Evolutionary conservation across 1,284 basidiomycete species (phyloP), one percentile per base, ranked within the genome.

Genomic region (Ceratobasidium sp.): DNA sequence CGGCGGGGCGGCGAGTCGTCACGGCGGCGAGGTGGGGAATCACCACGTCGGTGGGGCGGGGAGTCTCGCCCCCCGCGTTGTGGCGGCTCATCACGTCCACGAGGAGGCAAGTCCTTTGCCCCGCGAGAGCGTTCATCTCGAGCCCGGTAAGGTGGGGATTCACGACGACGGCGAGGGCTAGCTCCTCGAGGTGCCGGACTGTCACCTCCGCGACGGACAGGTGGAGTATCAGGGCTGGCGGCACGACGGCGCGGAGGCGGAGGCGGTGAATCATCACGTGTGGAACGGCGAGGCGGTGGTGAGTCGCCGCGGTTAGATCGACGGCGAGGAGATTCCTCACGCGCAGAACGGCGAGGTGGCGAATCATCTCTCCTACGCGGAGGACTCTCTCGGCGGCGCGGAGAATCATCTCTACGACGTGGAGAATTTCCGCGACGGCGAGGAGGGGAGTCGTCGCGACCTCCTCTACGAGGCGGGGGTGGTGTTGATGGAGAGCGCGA

Each of bases 401-500:
- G 55, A 26, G 58, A 43, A 49, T 64, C 69, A 41, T 66, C 61
- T 23, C 74, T 61, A 21, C 76, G 74, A 14, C 76, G 75, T 43
- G 76, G 75, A 8, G 69, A 72, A 23, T 59, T 58, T 9, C 69
- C 73, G 52, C 57, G 55, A 44, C 61, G 75, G 66, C 47, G 73
- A 7, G 76, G 74, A 46, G 76, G 74, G 18, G 78, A 75, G 43
- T 73, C 67, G 35, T 75, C 69, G 41, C 76, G 55, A 13, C 62
- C 55, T 46, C 54, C 41, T 13, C 62, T 50, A 26, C 57, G 47
- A 23, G 69, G 62, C 8, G 73, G 70, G 26, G 66, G 63, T 32
- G 64, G 61, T 41, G 59, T 35, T 5, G 69, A 38, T 8, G 73
- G 44, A n/a, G 47, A 66, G 7, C 63, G 30, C 1, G 63, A 50